Evolutionary conservation across 805 yeast genomes (phyloP).

Genomic region (Lachancea fermentati): DNA sequence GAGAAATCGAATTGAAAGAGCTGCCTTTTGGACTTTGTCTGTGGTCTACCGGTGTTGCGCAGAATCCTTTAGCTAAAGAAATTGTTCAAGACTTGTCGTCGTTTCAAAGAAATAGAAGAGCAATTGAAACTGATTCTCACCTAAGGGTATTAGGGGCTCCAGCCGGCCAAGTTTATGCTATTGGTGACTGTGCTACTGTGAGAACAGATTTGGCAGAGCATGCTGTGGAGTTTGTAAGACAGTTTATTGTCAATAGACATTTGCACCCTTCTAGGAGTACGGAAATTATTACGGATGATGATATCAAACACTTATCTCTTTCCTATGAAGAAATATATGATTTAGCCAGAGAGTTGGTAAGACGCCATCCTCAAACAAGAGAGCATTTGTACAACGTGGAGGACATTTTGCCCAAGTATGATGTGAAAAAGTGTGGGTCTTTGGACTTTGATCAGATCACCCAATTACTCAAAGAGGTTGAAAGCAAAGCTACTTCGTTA

Average conservation of each 20-base stretch:
- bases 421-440: conserved; percentile 42
- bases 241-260: conserved; percentile 40
- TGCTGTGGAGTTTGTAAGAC: conserved; percentile 46
- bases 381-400: conserved; percentile 49
- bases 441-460: conserved; percentile 48
- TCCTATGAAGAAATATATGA: conserved; percentile 44
- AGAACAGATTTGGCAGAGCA: conserved; percentile 55
- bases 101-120: conserved; percentile 55
- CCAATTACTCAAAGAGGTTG: conserved; percentile 46
- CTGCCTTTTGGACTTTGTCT: conserved; percentile 63
- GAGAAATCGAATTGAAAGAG: conserved; percentile 37
- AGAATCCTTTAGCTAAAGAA: conserved; percentile 53
- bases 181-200: conserved; percentile 68
- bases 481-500: conserved; percentile 56
- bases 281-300: conserved; percentile 43
- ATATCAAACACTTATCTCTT: conserved; percentile 44
- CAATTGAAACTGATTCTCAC: conserved; percentile 74
- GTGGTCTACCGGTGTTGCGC: conserved; percentile 76
- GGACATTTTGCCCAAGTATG: conserved; percentile 49
- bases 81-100: conserved; percentile 44
- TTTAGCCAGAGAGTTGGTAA: conserved; percentile 42
- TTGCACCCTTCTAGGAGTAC: conserved; percentile 31
- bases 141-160: conserved; percentile 65
- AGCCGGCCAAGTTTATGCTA: conserved; percentile 60
- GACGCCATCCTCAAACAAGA: conserved; percentile 51